Evolutionary conservation across 2,329 filamentous ascomycete genomes (phyloP), one percentile per base, ranked within the genome.

Genomic region (Fusarium luffae): DNA sequence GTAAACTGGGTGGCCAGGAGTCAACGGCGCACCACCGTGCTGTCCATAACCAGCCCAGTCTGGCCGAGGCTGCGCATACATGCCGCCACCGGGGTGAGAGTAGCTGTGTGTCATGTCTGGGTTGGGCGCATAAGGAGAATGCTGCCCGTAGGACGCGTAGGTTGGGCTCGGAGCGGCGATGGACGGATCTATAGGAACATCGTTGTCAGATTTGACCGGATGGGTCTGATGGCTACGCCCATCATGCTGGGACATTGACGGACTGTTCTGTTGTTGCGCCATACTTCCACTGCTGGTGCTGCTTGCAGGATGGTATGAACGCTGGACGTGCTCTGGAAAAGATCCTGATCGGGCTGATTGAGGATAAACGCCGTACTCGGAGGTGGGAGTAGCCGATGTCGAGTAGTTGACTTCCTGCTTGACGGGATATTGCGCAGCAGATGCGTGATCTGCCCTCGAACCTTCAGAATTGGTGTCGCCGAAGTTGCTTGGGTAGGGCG

Each of bases 121-220:
- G 72, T 90, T 90, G 61, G 92, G 89, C 62, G 89, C 89, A 82
- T 98, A 98, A 37, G 94, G 93, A 74, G 94, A 95, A 82, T 97
- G 97, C 79, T 92, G 90, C 68, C 86, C 84, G 76, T 93, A 92
- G 75, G 68, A 70, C 32, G 93, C 88, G 80, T 97, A 98, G 76
- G 93, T 94, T 66, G 95, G 94, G 86, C 93, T 97, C 79, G 93
- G 92, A 77, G 93, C 91, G 82, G 94, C 92, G 81, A 98, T 97
- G 82, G 94, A 97, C 78, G 94, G 94, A 97, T 98, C 95, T 98
- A 97, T 94, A 91, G 93, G 93, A 86, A 97, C 90, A 90, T 93
- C 91, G 89, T 88, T 89, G 93, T 97, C 93, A 97, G 94, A 97
- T 84, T 93, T 94, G 84, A 91, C 88, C 87, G 89, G 86, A 81